A percentile compares a stretch with the other conserved stretches of the same genome.
phyloP scores from a whole-genome alignment of 2,329 filamentous ascomycete species.

The Aspergillus uvarum region DNA sequence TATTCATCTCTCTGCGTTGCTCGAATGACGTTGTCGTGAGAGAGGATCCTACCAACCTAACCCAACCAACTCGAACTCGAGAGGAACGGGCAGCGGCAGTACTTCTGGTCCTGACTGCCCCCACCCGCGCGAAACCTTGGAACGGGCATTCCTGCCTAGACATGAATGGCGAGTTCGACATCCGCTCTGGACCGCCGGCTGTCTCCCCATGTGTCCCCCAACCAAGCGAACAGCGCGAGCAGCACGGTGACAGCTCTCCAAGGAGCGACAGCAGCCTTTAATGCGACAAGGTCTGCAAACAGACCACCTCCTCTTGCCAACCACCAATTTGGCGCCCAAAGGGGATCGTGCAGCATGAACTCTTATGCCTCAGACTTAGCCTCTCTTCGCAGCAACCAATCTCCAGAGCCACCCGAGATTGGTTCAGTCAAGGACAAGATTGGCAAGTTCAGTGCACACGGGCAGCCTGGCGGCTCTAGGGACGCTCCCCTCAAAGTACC shows the following conservation, averaged over 20 bases:
- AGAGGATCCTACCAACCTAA: too few species aligned
- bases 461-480: constrained; percentile 15
- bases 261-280: constrained; percentile 41
- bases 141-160: constrained; percentile 14
- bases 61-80: too few species aligned
- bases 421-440: constrained; percentile 43
- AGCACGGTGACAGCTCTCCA: constrained; percentile 30
- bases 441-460: constrained; percentile 31
- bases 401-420: constrained; percentile 29
- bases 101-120: background rate
- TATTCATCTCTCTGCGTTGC: background rate
- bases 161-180: constrained; percentile 34
- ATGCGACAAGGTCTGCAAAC: constrained; percentile 22
- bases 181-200: constrained; percentile 30
- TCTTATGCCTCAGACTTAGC: constrained; percentile 15
- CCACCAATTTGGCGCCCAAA: constrained; percentile 18
- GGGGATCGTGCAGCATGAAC: constrained; percentile 20
- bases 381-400: constrained; percentile 20
- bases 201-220: constrained; percentile 23
- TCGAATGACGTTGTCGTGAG: background rate
- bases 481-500: constrained; percentile 16
- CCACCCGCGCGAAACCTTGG: constrained; percentile 7
- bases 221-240: constrained; percentile 17
- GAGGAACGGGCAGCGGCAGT: background rate
- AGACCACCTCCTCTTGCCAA: constrained; percentile 16